Conservation (phyloP, 2,329 filamentous ascomycete species). For the Cadophora sp. region DNA sequence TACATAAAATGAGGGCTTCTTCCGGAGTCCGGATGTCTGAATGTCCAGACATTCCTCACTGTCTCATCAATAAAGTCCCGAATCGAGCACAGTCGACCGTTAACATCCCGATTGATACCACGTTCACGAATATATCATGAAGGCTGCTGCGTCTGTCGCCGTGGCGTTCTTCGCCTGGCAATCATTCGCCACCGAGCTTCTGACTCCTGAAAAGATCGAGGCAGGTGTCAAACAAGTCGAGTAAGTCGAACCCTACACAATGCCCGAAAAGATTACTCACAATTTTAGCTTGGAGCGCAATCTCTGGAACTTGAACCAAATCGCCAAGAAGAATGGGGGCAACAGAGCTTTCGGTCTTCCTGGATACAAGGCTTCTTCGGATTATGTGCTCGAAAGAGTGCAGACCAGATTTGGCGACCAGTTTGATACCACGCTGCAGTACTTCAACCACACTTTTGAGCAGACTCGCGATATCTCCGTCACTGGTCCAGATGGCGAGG, state of each 20-base stretch:
- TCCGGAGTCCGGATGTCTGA: neutral
- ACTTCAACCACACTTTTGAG: slow-evolving; percentile 17
- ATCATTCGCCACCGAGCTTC: neutral
- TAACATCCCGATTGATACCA: neutral
- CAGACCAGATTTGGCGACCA: slow-evolving; percentile 10
- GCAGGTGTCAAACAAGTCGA: slow-evolving; percentile 4
- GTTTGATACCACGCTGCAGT: slow-evolving; percentile 7
- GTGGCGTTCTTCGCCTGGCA: slow-evolving; percentile 6
- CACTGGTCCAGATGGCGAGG: slow-evolving; percentile 13
- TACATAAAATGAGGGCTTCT: neutral
- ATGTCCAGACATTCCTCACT: neutral
- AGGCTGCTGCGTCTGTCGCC: neutral
- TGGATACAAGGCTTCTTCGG: slow-evolving; percentile 15
- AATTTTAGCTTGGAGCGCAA: slow-evolving; percentile 10
- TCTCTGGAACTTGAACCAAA: slow-evolving; percentile 15
- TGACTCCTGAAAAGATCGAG: slow-evolving; percentile 17
- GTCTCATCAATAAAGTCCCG: neutral
- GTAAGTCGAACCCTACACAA: neutral
- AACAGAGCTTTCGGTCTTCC: slow-evolving; percentile 18
- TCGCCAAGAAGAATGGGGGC: slow-evolving; percentile 15
- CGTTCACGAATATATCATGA: neutral
- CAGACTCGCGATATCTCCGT: slow-evolving; percentile 14
- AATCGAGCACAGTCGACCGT: too few species aligned
- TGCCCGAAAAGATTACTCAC: neutral
- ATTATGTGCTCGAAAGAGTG: slow-evolving; percentile 15